These are phyloP conservation scores for Cantharellus cinnabarinus DNA, from an alignment of 768 basidiomycete genomes.

Conservation along the genomic window DNA sequence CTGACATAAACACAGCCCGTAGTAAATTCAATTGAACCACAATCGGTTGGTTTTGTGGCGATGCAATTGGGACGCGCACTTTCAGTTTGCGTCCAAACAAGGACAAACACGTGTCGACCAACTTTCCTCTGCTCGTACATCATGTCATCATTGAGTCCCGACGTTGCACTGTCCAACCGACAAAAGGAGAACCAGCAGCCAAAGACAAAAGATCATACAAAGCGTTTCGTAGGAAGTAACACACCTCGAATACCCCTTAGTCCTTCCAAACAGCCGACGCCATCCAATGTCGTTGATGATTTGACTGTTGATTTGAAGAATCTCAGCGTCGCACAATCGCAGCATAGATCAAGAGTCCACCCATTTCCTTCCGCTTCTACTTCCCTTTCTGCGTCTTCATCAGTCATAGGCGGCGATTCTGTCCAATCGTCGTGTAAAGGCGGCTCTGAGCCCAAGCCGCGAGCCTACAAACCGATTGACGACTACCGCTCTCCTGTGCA, in stretches of 20 bases:
- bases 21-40: too few relatives aligned
- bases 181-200: background rate
- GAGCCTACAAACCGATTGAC: background rate
- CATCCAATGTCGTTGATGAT: background rate
- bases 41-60: too few relatives aligned
- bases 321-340: background rate
- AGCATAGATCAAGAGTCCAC: background rate
- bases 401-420: background rate
- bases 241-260: background rate
- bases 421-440: background rate
- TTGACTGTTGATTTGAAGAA: background rate
- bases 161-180: background rate
- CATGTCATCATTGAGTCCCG: too few relatives aligned
- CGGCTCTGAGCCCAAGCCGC: background rate
- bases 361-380: background rate
- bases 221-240: background rate
- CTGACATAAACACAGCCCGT: too few relatives aligned
- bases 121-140: too few relatives aligned
- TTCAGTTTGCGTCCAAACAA: too few relatives aligned
- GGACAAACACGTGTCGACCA: too few relatives aligned
- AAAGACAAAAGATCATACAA: background rate
- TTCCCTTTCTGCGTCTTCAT: background rate
- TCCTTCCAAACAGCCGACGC: background rate
- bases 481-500: background rate
- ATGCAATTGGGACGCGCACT: too few relatives aligned